Evolutionary conservation across 2,329 filamentous ascomycete genomes (phyloP), one percentile per base, ranked within the genome.

Genomic region (Phyllosticta paracitricarpa): DNA sequence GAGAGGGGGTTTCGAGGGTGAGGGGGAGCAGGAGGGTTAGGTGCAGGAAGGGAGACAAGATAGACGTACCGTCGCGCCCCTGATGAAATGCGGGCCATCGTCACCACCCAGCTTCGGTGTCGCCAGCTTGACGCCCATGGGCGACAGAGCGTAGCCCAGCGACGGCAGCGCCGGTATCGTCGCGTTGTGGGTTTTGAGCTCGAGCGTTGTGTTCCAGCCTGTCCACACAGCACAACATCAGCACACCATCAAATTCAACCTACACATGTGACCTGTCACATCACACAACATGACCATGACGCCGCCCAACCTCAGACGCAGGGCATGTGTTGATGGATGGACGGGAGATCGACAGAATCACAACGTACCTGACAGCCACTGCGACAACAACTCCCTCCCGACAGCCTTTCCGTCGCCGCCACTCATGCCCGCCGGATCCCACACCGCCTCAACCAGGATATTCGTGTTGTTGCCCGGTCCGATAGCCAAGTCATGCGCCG

Each of bases 161-260:
- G 79, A 72, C 0, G 90, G 91, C 58, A 90, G 82, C 0, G 81
- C 76, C 3, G 94, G 93, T 58, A 97, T 85, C 56, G 86, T 90
- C 53, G 79, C 79, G 56, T 82, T 77, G 71, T 96, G 89, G 2
- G 87, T 82, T 70, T 84, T 84, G 9, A 96, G 74, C 0, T 86
- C 89, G 54, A 97, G 75, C 22, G 85, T 91, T 0, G 89, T 91
- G 75, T 97, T 97, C 71, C 82, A 86, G 8, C 91, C 82, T 84
- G 60, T 1, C 4, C 6, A 17, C 14, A 35, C 28, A 30, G 6
- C 6, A 30, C 19, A 22, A 22, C 19, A 30, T 30, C 9, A 30
- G 28, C 28, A 30, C 6, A 30, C 19, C 19, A 22, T 22, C 19
- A 22, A 22, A 22, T 22, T 22, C 19, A 22, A 22, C 19, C 19